Evolutionary conservation across 768 basidiomycete species (phyloP), one percentile per base, ranked within the genome.

Genomic region (Peribolospora baueri): DNA sequence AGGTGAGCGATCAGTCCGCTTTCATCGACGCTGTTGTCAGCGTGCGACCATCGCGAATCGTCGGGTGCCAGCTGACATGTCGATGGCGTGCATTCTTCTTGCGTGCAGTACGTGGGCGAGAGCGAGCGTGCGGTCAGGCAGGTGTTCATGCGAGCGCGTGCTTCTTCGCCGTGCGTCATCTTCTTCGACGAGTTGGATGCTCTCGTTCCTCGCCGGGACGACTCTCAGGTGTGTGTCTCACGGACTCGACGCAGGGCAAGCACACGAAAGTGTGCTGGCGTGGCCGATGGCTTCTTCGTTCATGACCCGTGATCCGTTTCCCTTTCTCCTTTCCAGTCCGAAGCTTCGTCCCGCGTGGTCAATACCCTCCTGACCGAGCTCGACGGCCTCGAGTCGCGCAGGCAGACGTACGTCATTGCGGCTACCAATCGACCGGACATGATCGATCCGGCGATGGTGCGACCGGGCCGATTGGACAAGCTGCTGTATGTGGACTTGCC

Each of bases 401-500:
- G 61, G 41, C 61, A 62, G 47, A 85, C 97, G 14, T 84, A 93
- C 7, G 85, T 97, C 42, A 84, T 98, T 59, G 93, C 85, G 1
- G 95, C 93, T 0, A 97, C 88, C 1, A 93, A 95, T 67, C 73
- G 88, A 42, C 90, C 86, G 5, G 90, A 95, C 64, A 83, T 87
- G 36, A 86, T 95, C 55, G 88, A 95, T 65, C 88, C 88, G 48
- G 88, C 88, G 0, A 71, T 95, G 58, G 72, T 85, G 52, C 71
- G 88, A 38, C 88, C 88, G 6, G 88, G 88, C 5, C 72, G 88
- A 57, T 88, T 95, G 63, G 88, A 95, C 67, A 74, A 86, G 57
- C 88, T 95, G 66, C 84, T 97, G 47, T 90, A 97, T 65, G 87
- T 97, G 87, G 88, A 87, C 45, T 75, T 97, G 42, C 93, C 93